Evolutionary conservation across 495 filamentous ascomycete species (phyloP).

Genomic region (Podospora pseudopauciseta): DNA sequence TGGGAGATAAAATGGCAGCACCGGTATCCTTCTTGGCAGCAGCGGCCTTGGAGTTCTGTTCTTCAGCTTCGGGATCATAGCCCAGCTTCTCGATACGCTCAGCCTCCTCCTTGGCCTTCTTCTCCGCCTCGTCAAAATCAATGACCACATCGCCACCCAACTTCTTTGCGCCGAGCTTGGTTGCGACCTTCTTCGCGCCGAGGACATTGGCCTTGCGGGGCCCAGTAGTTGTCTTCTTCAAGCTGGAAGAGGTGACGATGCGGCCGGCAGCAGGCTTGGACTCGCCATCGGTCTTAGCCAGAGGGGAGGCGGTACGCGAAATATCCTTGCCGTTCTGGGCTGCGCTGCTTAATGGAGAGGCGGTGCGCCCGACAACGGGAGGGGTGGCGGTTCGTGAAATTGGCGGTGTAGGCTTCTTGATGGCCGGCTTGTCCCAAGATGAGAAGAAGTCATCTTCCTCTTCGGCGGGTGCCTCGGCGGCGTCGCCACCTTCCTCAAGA

Average conservation of each 20-base stretch:
- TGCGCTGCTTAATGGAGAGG: constrained; percentile 74
- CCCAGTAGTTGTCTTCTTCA: constrained; percentile 60
- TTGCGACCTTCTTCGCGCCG: constrained; percentile 62
- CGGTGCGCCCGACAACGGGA: constrained; percentile 75
- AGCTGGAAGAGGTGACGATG: constrained; percentile 62
- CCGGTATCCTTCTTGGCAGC: constrained; percentile 32
- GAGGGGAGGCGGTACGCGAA: constrained; percentile 74
- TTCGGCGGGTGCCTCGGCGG: constrained; percentile 66
- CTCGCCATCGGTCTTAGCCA: constrained; percentile 56
- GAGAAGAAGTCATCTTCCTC: constrained; percentile 98
- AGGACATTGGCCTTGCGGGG: constrained; percentile 79
- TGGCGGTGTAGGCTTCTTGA: constrained; percentile 94
- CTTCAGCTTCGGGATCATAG: constrained; percentile 91
- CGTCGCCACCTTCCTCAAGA: constrained; percentile 69
- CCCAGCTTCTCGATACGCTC: constrained; percentile 96
- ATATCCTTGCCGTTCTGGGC: constrained; percentile 64
- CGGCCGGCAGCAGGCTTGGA: constrained; percentile 56
- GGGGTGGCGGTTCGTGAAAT: constrained; percentile 87
- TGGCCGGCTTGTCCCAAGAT: constrained; percentile 95
- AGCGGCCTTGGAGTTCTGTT: constrained; percentile 54
- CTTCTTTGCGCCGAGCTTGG: constrained; percentile 91
- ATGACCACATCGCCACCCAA: constrained; percentile 63
- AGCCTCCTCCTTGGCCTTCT: constrained; percentile 94
- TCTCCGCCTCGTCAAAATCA: constrained; percentile 96
- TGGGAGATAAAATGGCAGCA: constrained; percentile 63